A percentile compares a stretch with the other conserved stretches of the same genome.
phyloP scores from a whole-genome alignment of 2,329 filamentous ascomycete genomes.

The Microsporum audouinii region DNA sequence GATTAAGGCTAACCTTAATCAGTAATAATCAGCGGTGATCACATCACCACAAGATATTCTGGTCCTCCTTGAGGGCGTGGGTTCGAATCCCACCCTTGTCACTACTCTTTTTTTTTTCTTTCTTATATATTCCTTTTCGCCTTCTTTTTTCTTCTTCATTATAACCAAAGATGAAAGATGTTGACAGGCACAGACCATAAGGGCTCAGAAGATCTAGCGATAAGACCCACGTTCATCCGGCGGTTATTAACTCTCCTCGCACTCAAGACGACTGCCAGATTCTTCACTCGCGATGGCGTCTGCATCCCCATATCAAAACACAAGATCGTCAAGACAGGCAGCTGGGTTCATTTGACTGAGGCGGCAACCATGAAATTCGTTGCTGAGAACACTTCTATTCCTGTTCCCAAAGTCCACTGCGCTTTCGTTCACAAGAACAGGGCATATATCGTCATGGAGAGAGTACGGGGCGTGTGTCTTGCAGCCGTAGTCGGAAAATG shows the following conservation, averaged over 20 bases:
- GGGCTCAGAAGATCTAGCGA: not conserved
- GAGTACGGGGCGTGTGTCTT: conserved; percentile 24
- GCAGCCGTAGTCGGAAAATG: conserved; percentile 13
- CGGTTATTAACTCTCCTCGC: not conserved
- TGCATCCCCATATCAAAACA: not conserved
- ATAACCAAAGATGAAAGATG: not conserved
- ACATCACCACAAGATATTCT: not conserved
- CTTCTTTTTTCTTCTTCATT: not conserved
- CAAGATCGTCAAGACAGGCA: conserved; percentile 25
- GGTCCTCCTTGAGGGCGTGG: conserved; percentile 1
- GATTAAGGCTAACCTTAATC: not conserved
- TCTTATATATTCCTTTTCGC: not conserved
- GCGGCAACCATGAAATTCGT: conserved; percentile 34
- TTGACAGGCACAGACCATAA: not conserved
- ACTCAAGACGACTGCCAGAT: not conserved
- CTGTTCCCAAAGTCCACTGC: conserved; percentile 37
- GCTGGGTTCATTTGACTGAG: conserved; percentile 26
- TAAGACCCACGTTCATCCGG: not conserved
- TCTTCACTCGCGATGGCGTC: not conserved
- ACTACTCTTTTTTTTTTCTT: not conserved
- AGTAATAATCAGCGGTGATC: not conserved
- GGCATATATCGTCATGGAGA: conserved; percentile 40
- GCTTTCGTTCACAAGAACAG: conserved; percentile 31
- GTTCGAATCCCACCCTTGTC: conserved; percentile 5
- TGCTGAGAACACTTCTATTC: conserved; percentile 32